Percentiles rank a stretch among this genome's conserved stretches.
These are phyloP conservation scores for Micractinium conductrix DNA, from an alignment of 139 green algal genomes.

Conservation along the genomic window DNA sequence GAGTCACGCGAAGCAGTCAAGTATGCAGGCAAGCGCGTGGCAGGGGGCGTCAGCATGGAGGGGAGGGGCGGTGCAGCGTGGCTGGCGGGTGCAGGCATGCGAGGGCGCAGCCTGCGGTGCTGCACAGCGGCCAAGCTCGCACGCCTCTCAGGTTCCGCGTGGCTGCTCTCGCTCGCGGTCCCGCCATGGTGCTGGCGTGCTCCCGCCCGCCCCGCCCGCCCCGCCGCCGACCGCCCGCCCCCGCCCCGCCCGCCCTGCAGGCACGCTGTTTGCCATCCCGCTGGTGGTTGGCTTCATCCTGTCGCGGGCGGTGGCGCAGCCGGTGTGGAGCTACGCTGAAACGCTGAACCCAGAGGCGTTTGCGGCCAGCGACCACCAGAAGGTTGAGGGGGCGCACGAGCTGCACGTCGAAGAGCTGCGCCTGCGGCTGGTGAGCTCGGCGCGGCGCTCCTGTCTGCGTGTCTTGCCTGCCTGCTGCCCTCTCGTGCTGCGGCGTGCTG, in stretches of 20 bases:
- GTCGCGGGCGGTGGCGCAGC: slow-evolving; percentile 67
- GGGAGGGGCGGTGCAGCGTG: too few relatives aligned
- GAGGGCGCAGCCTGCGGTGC: too few relatives aligned
- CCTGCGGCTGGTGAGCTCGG: slow-evolving; percentile 72
- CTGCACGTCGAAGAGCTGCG: slow-evolving; percentile 86
- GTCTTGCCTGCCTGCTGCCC: too few relatives aligned
- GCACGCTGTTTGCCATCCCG: slow-evolving; percentile 65
- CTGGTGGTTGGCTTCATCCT: slow-evolving; percentile 73
- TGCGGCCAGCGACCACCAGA: slow-evolving; percentile 75
- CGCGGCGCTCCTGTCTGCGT: background rate
- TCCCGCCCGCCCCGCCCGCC: too few relatives aligned
- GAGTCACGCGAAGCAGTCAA: slow-evolving; percentile 75
- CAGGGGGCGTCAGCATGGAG: background rate
- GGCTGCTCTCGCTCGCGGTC: too few relatives aligned
- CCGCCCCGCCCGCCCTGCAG: slow-evolving; percentile 18
- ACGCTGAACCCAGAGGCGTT: slow-evolving; percentile 74
- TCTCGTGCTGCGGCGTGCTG: too few relatives aligned
- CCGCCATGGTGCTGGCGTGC: too few relatives aligned
- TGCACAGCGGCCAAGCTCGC: background rate
- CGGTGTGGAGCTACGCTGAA: slow-evolving; percentile 65
- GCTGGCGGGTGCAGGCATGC: too few relatives aligned
- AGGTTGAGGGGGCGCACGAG: slow-evolving; percentile 67
- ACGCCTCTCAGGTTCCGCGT: too few relatives aligned
- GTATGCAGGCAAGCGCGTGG: slow-evolving; percentile 37
- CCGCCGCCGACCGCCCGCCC: background rate